These are phyloP conservation scores for Rhododendron vialii DNA, from an alignment of 148 eudicot species.

Conservation along the genomic window DNA sequence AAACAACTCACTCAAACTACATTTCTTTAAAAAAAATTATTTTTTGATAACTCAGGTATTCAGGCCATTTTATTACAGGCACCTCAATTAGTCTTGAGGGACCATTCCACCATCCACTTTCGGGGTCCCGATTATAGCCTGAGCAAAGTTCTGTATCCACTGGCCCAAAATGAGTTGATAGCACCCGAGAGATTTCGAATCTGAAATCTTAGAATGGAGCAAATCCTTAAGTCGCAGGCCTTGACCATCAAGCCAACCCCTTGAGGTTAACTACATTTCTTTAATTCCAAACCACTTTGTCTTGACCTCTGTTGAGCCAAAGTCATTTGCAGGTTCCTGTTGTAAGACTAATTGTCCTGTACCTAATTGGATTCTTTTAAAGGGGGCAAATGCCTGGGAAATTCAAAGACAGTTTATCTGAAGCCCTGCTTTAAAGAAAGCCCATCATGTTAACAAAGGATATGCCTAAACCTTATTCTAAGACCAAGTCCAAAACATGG, in stretches of 20 bases:
- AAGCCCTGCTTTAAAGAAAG: background rate
- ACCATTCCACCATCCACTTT: no score
- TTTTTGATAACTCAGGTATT: no score
- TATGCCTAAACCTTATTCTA: conserved; percentile 1
- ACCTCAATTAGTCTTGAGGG: background rate
- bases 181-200: background rate
- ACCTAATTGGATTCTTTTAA: conserved; percentile 8
- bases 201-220: background rate
- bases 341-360: background rate
- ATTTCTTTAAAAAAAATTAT: background rate
- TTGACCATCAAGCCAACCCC: background rate
- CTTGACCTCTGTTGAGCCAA: conserved; percentile 21
- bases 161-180: background rate
- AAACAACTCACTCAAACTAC: conserved; percentile 14
- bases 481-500: conserved; percentile 8
- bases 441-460: conserved; percentile 7
- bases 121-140: background rate
- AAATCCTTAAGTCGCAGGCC: background rate
- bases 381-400: conserved; percentile 8
- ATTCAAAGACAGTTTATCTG: conserved; percentile 11
- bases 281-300: conserved; percentile 10
- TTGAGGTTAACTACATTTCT: background rate
- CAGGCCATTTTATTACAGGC: background rate
- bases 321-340: background rate
- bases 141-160: background rate